A percentile compares a stretch with the other conserved stretches of the same genome.
Evolutionary conservation across 805 yeast species (phyloP).

Genomic region (Candida maris): DNA sequence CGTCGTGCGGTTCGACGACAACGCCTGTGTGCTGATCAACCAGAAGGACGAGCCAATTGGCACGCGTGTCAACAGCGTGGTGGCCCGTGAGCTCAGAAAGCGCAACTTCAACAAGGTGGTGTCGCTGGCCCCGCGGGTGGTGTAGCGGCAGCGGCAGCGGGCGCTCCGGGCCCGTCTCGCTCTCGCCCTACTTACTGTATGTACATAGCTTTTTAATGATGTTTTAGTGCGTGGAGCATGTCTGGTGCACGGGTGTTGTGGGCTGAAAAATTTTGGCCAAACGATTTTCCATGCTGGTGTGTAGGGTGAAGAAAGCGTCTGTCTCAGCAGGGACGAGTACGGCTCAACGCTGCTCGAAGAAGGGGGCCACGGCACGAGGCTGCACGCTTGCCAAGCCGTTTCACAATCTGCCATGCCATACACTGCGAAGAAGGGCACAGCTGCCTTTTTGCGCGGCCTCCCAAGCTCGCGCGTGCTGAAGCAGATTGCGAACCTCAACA

Average conservation of each 20-base stretch:
- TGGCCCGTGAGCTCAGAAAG: conserved; percentile 84
- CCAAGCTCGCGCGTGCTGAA: conserved; percentile 41
- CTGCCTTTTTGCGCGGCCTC: conserved; percentile 29
- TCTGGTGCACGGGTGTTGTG: too few relatives aligned
- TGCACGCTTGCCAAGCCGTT: too few relatives aligned
- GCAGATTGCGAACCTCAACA: conserved; percentile 49
- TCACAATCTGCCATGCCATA: not conserved
- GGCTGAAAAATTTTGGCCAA: too few relatives aligned
- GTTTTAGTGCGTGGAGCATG: too few relatives aligned
- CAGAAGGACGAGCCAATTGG: conserved; percentile 91
- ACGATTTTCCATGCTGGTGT: too few relatives aligned
- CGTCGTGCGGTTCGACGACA: conserved; percentile 84
- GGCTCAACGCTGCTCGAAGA: too few relatives aligned
- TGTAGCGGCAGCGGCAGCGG: conserved; percentile 34
- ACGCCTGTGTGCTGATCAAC: conserved; percentile 93
- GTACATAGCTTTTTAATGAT: too few relatives aligned
- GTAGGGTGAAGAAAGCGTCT: too few relatives aligned
- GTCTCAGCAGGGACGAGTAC: too few relatives aligned
- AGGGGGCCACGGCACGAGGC: too few relatives aligned
- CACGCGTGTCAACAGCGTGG: conserved; percentile 85
- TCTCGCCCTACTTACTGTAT: too few relatives aligned
- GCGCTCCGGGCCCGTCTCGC: too few relatives aligned
- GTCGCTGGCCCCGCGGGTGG: conserved; percentile 84
- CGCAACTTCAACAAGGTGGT: conserved; percentile 82
- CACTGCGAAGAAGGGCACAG: conserved; percentile 21